Evolutionary conservation across 1,139 yeast genomes (phyloP), one percentile per base, ranked within the genome.

Genomic region (Yamadazyma diospyri): DNA sequence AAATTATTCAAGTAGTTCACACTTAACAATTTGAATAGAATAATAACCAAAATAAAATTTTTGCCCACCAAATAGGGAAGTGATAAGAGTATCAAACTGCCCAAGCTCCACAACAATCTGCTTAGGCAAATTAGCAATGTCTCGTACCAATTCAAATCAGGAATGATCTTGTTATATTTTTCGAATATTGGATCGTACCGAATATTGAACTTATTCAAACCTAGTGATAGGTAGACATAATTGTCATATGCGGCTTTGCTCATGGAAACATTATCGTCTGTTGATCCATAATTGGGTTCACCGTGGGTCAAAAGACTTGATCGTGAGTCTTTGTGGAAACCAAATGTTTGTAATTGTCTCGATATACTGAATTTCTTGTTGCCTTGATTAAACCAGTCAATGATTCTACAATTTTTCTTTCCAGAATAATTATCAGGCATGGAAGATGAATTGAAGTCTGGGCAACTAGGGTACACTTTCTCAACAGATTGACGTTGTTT

Each of bases 151-250:
- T 21, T 25, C 27, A 44, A 31, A 20, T 41, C 23, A n/a, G 35
- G 32, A n/a, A 40, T 21, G 12, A 28, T 22, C 11, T 31, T 27
- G 15, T 42, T 42, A 26, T 40, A 47, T 16, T 23, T 31, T 26
- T 46, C 46, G 29, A 46, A 48, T 18, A 45, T 25, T 12, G 51
- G 51, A 36, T 48, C 53, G 21, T 37, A 42, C 6, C 32, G 32
- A 20, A 45, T 35, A 20, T 37, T 43, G 32, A 37, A 38, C 27
- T 27, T 29, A 25, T 42, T 39, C 6, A 43, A 23, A 2, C 45
- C 47, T 17, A 44, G 31, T 2, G 45, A 40, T 15, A 43, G 24
- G 16, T 28, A 33, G 6, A 44, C 30, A 25, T 40, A 44, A 24
- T 41, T 41, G 16, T 34, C 30, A 20, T 42, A 41, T 10, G 39